These are phyloP conservation scores for Chalara sp. DNA, from an alignment of 2,329 filamentous ascomycete genomes.

Conservation along the genomic window DNA sequence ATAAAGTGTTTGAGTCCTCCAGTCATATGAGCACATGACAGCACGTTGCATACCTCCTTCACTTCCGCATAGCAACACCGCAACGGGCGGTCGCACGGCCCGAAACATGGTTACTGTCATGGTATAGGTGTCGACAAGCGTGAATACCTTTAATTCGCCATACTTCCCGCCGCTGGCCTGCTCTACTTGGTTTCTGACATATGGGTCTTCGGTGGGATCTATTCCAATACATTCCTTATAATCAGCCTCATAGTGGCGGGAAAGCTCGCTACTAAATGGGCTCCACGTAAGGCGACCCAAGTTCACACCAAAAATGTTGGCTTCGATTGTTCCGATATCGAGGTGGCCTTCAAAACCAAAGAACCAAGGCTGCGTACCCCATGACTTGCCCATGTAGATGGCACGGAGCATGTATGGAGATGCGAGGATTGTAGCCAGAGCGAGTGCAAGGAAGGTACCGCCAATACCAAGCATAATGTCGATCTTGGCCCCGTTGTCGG, in stretches of 20 bases:
- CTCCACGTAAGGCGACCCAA: conserved; percentile 21
- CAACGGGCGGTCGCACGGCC: too few species aligned
- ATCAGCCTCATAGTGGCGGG: conserved; percentile 7
- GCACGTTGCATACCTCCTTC: too few species aligned
- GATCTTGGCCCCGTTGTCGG: too few species aligned
- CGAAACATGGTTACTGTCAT: too few species aligned
- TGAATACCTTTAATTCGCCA: neutral
- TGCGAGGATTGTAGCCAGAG: too few species aligned
- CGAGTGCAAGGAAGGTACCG: conserved; percentile 14
- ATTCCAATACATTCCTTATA: conserved; percentile 4
- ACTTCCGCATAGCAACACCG: too few species aligned
- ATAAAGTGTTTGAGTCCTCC: too few species aligned
- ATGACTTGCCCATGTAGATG: conserved; percentile 18
- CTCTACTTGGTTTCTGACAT: neutral
- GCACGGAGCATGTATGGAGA: conserved; percentile 9
- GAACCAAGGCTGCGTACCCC: conserved; percentile 18
- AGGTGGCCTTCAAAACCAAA: conserved; percentile 24
- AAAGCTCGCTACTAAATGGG: conserved; percentile 17
- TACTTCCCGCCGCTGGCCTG: neutral
- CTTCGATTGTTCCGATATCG: conserved; percentile 20
- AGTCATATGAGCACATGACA: too few species aligned
- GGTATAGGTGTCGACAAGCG: too few species aligned
- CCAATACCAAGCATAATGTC: conserved; percentile 16
- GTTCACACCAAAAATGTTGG: conserved; percentile 20
- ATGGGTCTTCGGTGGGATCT: conserved; percentile 13